phyloP scores from a whole-genome alignment of 2,329 filamentous ascomycete species.

The Pezicula carpinea region DNA sequence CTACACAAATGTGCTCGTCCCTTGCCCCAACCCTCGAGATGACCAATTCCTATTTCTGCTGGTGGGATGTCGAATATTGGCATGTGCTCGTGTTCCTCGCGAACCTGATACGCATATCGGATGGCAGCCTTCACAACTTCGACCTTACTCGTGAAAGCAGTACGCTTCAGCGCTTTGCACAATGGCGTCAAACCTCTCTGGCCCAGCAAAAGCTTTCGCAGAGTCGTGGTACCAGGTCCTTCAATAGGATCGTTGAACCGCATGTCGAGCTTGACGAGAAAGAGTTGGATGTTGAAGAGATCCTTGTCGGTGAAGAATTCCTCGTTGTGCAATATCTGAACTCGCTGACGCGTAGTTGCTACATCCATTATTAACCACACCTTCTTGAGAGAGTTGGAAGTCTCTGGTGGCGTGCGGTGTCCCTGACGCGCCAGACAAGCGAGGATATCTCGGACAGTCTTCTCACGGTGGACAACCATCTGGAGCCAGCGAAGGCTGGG shows the following conservation, averaged over 20 bases:
- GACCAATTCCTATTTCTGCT: constrained; percentile 45
- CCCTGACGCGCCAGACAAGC: constrained; percentile 53
- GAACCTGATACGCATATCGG: constrained; percentile 46
- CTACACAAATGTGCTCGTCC: constrained; percentile 42
- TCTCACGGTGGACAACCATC: constrained; percentile 58
- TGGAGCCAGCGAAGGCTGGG: constrained; percentile 64
- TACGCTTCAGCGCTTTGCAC: constrained; percentile 54
- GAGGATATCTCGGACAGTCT: constrained; percentile 57
- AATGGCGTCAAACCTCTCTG: constrained; percentile 53
- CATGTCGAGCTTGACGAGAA: constrained; percentile 71
- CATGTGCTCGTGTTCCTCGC: constrained; percentile 11
- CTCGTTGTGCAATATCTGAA: constrained; percentile 46
- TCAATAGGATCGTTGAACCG: constrained; percentile 59
- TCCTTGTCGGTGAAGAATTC: constrained; percentile 54
- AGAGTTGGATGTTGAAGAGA: constrained; percentile 56
- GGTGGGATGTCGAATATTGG: constrained; percentile 47
- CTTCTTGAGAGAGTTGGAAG: constrained; percentile 50
- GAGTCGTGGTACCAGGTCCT: constrained; percentile 43
- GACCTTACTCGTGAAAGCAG: constrained; percentile 40
- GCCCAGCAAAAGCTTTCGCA: constrained; percentile 55
- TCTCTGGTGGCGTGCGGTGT: constrained; percentile 47
- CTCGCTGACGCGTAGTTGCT: constrained; percentile 49
- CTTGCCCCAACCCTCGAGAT: constrained; percentile 53
- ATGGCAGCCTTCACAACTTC: constrained; percentile 55
- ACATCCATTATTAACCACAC: constrained; percentile 72